These are phyloP conservation scores for Colletotrichum plurivorum DNA, from an alignment of 2,329 filamentous ascomycete genomes.

Conservation along the genomic window DNA sequence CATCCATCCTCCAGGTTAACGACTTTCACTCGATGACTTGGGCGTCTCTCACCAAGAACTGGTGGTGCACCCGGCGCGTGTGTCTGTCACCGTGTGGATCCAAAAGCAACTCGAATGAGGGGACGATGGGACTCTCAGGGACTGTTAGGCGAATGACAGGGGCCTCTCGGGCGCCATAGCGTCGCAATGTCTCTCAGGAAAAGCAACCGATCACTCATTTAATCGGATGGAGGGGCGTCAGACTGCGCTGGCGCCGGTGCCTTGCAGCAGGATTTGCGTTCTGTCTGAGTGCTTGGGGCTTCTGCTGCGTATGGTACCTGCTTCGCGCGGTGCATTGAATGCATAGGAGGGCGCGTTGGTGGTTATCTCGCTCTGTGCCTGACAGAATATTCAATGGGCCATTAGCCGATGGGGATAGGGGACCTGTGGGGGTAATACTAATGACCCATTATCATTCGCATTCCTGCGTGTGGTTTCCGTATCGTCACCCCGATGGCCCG, in stretches of 20 bases:
- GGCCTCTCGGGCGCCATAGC: conserved; percentile 24
- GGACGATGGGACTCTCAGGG: conserved; percentile 34
- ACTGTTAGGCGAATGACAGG: conserved; percentile 27
- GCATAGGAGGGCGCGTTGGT: background rate
- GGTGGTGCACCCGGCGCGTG: background rate
- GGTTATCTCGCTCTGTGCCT: background rate
- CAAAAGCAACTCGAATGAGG: conserved; percentile 23
- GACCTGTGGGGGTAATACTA: conserved; percentile 6
- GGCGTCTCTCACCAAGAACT: background rate
- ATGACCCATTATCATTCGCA: conserved; percentile 23
- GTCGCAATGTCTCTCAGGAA: conserved; percentile 22
- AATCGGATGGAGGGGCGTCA: conserved; percentile 17
- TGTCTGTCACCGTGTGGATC: background rate
- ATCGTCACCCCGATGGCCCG: conserved; percentile 21
- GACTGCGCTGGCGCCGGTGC: conserved; percentile 22
- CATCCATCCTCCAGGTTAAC: no score
- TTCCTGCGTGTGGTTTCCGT: conserved; percentile 18
- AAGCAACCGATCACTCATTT: conserved; percentile 23
- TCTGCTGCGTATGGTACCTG: conserved; percentile 7
- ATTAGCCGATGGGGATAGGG: conserved; percentile 5
- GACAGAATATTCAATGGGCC: conserved; percentile 3
- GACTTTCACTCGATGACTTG: background rate
- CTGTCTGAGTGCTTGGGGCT: conserved; percentile 6
- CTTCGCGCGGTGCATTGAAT: no score
- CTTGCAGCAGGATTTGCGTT: conserved; percentile 32